Conservation (phyloP, 257 asterid species). For the Lavandula angustifolia region DNA sequence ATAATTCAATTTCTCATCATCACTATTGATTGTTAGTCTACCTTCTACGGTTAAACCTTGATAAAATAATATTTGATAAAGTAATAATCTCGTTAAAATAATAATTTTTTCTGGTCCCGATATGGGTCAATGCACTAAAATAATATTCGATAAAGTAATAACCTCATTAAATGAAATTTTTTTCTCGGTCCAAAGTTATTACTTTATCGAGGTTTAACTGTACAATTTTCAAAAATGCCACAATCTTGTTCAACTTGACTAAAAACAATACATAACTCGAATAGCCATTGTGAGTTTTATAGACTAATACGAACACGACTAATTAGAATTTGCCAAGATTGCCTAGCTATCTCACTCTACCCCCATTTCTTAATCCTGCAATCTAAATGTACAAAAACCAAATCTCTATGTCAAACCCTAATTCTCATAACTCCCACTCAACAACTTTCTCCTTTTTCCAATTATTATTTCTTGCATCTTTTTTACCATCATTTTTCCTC, state of each 20-base stretch:
- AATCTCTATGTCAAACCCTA: conserved; percentile 31
- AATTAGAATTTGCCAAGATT: conserved; percentile 17
- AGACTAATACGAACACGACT: background rate
- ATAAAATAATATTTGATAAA: too few relatives aligned
- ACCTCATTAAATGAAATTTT: too few relatives aligned
- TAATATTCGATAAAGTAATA: too few relatives aligned
- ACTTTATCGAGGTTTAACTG: too few relatives aligned
- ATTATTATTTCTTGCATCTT: background rate
- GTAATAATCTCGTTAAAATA: too few relatives aligned
- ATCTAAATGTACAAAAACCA: conserved; percentile 33
- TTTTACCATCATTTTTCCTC: background rate
- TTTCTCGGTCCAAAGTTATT: too few relatives aligned
- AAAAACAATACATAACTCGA: too few relatives aligned
- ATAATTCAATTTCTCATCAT: background rate
- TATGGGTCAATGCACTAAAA: too few relatives aligned
- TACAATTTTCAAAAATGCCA: too few relatives aligned
- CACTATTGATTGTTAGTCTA: background rate
- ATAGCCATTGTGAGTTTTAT: too few relatives aligned
- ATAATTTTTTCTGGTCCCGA: too few relatives aligned
- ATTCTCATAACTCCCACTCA: conserved; percentile 19
- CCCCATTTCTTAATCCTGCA: conserved; percentile 17
- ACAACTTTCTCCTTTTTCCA: background rate
- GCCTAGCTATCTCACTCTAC: background rate
- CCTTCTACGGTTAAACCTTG: too few relatives aligned
- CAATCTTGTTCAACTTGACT: conserved; percentile 20